Conservation (phyloP, 768 basidiomycete species). For the Phaeolepiota aurea region DNA sequence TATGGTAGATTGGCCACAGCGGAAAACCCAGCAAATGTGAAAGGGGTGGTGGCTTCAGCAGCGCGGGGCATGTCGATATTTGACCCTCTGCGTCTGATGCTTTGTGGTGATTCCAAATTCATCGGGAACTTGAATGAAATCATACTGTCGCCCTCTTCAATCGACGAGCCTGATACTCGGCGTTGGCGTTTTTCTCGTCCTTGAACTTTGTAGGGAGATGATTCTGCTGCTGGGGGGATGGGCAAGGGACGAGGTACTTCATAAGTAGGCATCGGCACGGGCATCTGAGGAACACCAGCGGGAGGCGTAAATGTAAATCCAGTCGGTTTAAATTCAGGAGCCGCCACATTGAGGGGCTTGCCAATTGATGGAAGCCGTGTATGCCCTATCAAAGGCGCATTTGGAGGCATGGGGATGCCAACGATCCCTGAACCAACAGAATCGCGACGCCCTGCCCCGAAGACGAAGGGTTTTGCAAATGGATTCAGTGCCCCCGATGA, state of each 20-base stretch:
- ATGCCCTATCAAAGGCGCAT: constrained; percentile 26
- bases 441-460: constrained; percentile 37
- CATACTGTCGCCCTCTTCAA: constrained; percentile 59
- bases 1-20: constrained; percentile 25
- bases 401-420: constrained; percentile 21
- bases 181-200: constrained; percentile 79
- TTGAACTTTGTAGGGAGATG: constrained; percentile 43
- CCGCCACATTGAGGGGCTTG: constrained; percentile 71
- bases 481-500: constrained; percentile 51
- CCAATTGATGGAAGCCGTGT: constrained; percentile 42
- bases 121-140: constrained; percentile 71
- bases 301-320: constrained; percentile 76
- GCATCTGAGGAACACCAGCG: constrained; percentile 53
- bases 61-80: constrained; percentile 30
- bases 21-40: constrained; percentile 63
- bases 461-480: constrained; percentile 78
- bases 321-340: constrained; percentile 73
- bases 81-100: constrained; percentile 30
- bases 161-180: constrained; percentile 35
- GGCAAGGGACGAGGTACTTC: constrained; percentile 10
- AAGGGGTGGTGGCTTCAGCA: constrained; percentile 36
- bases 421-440: constrained; percentile 12
- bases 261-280: constrained; percentile 19
- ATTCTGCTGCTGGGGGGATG: no score
- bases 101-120: constrained; percentile 38